Conservation (phyloP, 192 early-diverging fungal genomes). For the Cetraspora pellucida region DNA sequence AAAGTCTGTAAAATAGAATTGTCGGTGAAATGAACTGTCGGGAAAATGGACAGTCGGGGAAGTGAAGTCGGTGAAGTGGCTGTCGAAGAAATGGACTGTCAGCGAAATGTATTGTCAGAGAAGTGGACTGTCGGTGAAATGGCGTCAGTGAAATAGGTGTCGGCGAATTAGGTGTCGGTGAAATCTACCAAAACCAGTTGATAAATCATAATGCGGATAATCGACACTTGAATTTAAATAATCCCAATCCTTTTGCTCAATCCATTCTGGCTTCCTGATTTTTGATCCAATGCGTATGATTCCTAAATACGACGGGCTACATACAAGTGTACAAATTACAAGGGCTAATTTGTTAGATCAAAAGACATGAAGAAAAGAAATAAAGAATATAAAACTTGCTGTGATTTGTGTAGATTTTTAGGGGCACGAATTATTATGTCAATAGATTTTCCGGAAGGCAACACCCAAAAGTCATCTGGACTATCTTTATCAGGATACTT, state of each 20-base stretch:
- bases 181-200: too few relatives aligned
- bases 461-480: conserved; percentile 14
- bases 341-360: conserved; percentile 12
- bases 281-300: conserved; percentile 29
- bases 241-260: conserved; percentile 28
- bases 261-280: conserved; percentile 16
- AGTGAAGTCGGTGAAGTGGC: too few relatives aligned
- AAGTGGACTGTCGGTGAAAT: too few relatives aligned
- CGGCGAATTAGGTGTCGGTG: too few relatives aligned
- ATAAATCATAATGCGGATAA: conserved; percentile 20
- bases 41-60: too few relatives aligned
- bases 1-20: too few relatives aligned
- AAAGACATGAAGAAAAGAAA: conserved; percentile 10
- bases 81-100: too few relatives aligned
- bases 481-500: conserved; percentile 24
- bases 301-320: conserved; percentile 19
- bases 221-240: conserved; percentile 24
- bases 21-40: too few relatives aligned
- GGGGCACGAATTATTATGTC: conserved; percentile 19
- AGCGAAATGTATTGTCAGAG: too few relatives aligned
- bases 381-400: conserved; percentile 19
- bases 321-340: conserved; percentile 9
- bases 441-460: conserved; percentile 24
- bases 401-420: conserved; percentile 25
- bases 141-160: too few relatives aligned